These are phyloP conservation scores for Tetrahymena borealis DNA, from an alignment of 73 alveolate species.

Conservation along the genomic window DNA sequence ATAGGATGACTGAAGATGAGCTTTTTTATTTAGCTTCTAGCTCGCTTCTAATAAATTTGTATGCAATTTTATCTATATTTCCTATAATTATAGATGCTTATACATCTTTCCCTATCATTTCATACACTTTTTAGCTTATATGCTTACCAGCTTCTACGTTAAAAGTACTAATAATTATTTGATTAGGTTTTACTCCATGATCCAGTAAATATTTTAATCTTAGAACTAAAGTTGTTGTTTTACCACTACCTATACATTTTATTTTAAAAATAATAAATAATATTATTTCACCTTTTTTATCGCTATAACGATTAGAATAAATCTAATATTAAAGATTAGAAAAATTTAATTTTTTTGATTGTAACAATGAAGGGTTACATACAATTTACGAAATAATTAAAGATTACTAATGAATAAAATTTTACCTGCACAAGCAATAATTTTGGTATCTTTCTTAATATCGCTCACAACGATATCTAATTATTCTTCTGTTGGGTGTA, in stretches of 20 bases:
- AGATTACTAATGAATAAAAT: no score
- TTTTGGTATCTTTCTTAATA: background rate
- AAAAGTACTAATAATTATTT: background rate
- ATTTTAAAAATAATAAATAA: background rate
- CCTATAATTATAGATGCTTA: background rate
- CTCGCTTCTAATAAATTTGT: background rate
- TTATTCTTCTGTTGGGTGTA: background rate
- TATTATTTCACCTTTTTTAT: background rate
- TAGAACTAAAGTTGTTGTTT: background rate
- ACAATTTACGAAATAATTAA: no score
- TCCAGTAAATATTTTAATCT: background rate
- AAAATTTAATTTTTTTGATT: background rate
- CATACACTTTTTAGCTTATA: background rate
- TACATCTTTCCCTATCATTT: background rate
- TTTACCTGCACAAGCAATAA: background rate
- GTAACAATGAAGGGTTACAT: no score
- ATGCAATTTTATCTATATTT: background rate
- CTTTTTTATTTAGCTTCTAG: background rate
- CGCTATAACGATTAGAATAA: background rate
- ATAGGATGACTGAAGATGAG: background rate
- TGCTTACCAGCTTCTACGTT: background rate
- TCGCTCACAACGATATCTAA: background rate
- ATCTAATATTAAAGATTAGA: background rate
- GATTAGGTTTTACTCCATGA: background rate
- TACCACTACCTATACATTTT: background rate